Percentiles rank a stretch among this genome's conserved stretches.
Evolutionary conservation across 2,329 filamentous ascomycete genomes (phyloP).

Genomic region (Nakataea oryzae): DNA sequence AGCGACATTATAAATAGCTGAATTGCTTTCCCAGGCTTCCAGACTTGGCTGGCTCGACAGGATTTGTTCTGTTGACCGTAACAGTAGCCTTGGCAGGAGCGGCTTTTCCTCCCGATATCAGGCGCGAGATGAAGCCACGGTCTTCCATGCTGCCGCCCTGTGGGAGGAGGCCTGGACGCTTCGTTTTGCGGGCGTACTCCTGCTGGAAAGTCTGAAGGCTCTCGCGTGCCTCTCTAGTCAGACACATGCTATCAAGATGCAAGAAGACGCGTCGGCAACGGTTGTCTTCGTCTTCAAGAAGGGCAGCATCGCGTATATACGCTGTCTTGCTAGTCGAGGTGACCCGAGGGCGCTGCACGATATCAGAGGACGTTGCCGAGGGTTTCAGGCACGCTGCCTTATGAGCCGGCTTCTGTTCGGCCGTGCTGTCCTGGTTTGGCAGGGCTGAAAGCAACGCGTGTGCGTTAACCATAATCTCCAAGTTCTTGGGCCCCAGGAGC

Average conservation of each 20-base stretch:
- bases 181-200: conserved; percentile 29
- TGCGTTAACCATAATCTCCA: conserved; percentile 12
- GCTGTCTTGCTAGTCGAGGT: not conserved
- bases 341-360: not conserved
- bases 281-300: conserved; percentile 27
- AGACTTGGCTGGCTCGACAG: not conserved
- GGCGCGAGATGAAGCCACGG: conserved; percentile 2
- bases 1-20: not conserved
- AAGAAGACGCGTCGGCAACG: conserved; percentile 32
- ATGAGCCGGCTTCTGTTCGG: not conserved
- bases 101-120: conserved; percentile 1
- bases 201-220: conserved; percentile 40
- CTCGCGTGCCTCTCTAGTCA: conserved; percentile 33
- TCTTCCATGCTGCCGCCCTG: conserved; percentile 21
- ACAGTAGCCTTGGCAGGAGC: not conserved
- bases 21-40: not conserved
- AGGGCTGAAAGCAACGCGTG: conserved; percentile 11
- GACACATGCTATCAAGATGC: conserved; percentile 34
- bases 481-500: conserved; percentile 18
- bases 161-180: conserved; percentile 29
- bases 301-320: conserved; percentile 4
- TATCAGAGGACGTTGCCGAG: not conserved
- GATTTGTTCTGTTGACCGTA: not conserved
- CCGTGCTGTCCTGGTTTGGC: not conserved
- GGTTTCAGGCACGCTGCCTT: not conserved